These are phyloP conservation scores for Alternaria triticina DNA, from an alignment of 2,329 filamentous ascomycete species.

Conservation along the genomic window DNA sequence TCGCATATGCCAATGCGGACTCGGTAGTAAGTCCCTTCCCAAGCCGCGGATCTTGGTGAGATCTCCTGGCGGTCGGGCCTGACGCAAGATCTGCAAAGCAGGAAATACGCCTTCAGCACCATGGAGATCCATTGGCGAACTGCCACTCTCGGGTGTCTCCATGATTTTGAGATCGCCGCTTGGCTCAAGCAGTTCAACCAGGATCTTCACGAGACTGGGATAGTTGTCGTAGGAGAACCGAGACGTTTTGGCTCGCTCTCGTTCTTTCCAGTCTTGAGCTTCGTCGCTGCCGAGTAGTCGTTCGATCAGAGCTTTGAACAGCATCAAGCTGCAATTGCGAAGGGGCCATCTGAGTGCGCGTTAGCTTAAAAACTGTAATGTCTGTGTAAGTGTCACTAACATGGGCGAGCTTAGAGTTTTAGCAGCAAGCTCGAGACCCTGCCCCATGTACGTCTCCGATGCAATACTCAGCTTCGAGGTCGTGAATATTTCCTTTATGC, in stretches of 20 bases:
- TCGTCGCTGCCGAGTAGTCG: constrained; percentile 77
- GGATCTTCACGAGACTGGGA: constrained; percentile 67
- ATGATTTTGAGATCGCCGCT: constrained; percentile 35
- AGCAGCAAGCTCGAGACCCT: constrained; percentile 79
- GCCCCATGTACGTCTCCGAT: constrained; percentile 76
- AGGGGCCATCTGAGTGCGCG: constrained; percentile 76
- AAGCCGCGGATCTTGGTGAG: constrained; percentile 63
- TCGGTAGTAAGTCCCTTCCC: constrained; percentile 69
- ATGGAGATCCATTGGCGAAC: constrained; percentile 42
- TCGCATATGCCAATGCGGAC: constrained; percentile 78
- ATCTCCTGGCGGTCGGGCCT: constrained; percentile 68
- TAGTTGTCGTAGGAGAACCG: constrained; percentile 75
- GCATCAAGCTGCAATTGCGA: constrained; percentile 88
- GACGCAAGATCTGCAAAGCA: constrained; percentile 78
- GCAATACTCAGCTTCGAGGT: constrained; percentile 75
- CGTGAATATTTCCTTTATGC: constrained; percentile 88
- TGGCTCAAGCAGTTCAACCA: constrained; percentile 65
- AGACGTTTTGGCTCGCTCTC: constrained; percentile 49
- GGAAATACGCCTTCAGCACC: constrained; percentile 76
- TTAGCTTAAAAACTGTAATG: constrained; percentile 1
- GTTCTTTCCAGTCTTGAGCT: constrained; percentile 63
- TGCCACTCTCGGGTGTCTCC: constrained; percentile 22
- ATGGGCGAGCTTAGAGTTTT: constrained; percentile 78
- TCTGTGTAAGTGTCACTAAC: constrained; percentile 54
- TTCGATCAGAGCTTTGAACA: constrained; percentile 85